Base-by-base conservation (phyloP, 495 filamentous ascomycete species). In the Saxophila tyrrhenica region DNA sequence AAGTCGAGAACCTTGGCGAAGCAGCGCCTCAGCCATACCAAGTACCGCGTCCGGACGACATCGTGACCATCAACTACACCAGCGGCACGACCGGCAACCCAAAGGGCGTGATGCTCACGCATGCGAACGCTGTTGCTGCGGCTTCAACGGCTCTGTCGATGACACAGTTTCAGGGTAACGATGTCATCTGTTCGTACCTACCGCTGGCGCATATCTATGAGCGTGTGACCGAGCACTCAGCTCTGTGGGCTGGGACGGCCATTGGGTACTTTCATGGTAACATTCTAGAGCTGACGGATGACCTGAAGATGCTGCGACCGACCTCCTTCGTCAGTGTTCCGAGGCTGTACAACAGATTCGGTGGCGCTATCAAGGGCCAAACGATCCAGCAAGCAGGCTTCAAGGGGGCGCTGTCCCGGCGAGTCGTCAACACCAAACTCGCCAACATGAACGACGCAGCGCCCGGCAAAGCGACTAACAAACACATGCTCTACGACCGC, bases 241-340 rank as follows among this genome's bases (percentile, higher is more conserved):
- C 79, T 19, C 74, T 97, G 22, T 82, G 82, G 68, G 73, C 76
- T 50, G 91, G 89, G 55, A 78, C 75, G 11, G 72, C 78, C 21
- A 87, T 97, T 65, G 92, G 94, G 21, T 98, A 91, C 67, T 98
- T 94, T 77, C 91, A 95, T 59, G 92, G 92, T 45, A 86, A 95
- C 62, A 87, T 97, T 61, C 61, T 85, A 3, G 85, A 83, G 56
- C 74, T 98, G 15, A 80, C 95, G 2, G 94, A 98, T 59, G 92
- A 98, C 65, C 65, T 98, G 65, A 95, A 98, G 73, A 57, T 85
- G 15, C 74, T 98, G 39, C 81, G 79, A 19, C 92, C 92, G 0
- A 94, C 85, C 13, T 77, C 73, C 9, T 90, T 98, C 67, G 81
- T 81, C 61, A 95, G 87, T 11, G 92, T 98, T 10, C 92, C 92